These are phyloP conservation scores for Leccinum pachyderme DNA, from an alignment of 1,284 basidiomycete species.

Conservation along the genomic window DNA sequence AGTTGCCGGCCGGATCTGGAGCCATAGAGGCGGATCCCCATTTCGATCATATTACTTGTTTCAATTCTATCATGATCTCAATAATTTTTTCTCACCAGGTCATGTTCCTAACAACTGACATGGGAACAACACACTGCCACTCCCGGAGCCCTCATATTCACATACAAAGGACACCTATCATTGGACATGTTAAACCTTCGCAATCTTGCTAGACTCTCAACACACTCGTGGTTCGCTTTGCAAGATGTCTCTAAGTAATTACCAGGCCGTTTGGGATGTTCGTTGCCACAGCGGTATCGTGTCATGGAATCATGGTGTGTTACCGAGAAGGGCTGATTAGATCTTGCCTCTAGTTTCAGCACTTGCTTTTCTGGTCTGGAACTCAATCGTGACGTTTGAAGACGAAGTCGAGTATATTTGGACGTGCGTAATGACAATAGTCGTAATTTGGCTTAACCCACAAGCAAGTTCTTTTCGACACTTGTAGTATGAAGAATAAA, in stretches of 20 bases:
- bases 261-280: conserved; percentile 6
- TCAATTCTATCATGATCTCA: neutral
- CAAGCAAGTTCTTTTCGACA: neutral
- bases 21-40: too few species aligned
- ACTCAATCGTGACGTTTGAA: conserved; percentile 14
- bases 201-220: neutral
- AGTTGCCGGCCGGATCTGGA: too few species aligned
- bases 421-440: neutral
- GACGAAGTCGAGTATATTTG: conserved; percentile 11
- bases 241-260: neutral
- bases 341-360: conserved; percentile 6
- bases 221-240: neutral
- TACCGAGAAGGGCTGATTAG: conserved; percentile 1
- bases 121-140: neutral
- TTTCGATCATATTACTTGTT: too few species aligned
- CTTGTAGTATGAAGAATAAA: conserved; percentile 17
- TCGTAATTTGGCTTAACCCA: neutral
- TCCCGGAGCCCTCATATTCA: neutral
- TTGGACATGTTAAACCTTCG: neutral
- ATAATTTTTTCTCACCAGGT: neutral
- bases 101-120: neutral
- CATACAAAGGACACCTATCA: neutral
- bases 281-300: conserved; percentile 15
- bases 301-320: neutral
- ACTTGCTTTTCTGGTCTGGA: conserved; percentile 20